Conservation (phyloP, 1,284 basidiomycete species). For the Ganoderma lingzhi region DNA sequence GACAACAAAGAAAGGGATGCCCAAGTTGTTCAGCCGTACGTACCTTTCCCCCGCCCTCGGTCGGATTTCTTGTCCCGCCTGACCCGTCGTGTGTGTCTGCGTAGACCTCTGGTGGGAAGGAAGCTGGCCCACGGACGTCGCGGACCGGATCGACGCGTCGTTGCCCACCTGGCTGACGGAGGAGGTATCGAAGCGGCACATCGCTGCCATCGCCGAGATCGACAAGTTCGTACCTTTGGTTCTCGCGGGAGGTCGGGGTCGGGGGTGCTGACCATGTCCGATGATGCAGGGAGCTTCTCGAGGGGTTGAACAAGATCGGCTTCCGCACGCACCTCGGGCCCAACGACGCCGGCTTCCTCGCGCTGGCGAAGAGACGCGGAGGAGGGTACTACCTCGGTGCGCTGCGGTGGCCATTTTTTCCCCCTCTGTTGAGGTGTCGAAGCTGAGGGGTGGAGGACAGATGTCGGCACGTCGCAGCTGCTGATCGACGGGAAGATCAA, state of each 20-base stretch:
- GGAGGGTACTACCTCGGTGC: constrained; percentile 55
- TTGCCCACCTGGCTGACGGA: constrained; percentile 55
- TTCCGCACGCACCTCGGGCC: constrained; percentile 66
- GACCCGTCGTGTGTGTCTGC: background rate
- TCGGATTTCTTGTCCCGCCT: background rate
- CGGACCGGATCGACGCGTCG: constrained; percentile 60
- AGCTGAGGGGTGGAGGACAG: constrained; percentile 37
- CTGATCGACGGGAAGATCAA: constrained; percentile 75
- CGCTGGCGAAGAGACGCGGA: constrained; percentile 47
- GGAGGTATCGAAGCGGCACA: constrained; percentile 56
- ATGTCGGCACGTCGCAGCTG: constrained; percentile 55
- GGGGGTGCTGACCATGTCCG: background rate
- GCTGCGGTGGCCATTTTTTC: constrained; percentile 8
- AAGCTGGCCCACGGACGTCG: constrained; percentile 55
- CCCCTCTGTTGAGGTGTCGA: background rate
- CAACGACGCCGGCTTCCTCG: constrained; percentile 60
- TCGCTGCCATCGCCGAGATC: constrained; percentile 27
- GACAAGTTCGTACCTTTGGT: background rate
- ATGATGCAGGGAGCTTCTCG: constrained; percentile 55
- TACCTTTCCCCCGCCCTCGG: constrained; percentile 8
- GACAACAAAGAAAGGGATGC: constrained; percentile 55
- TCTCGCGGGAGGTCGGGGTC: background rate
- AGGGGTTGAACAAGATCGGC: constrained; percentile 63
- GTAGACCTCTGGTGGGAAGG: constrained; percentile 62
- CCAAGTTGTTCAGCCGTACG: constrained; percentile 46